A percentile compares a stretch with the other conserved stretches of the same genome.
Evolutionary conservation across 352 stramenopile species (phyloP).

Genomic region (Globisporangium orthogonon): DNA sequence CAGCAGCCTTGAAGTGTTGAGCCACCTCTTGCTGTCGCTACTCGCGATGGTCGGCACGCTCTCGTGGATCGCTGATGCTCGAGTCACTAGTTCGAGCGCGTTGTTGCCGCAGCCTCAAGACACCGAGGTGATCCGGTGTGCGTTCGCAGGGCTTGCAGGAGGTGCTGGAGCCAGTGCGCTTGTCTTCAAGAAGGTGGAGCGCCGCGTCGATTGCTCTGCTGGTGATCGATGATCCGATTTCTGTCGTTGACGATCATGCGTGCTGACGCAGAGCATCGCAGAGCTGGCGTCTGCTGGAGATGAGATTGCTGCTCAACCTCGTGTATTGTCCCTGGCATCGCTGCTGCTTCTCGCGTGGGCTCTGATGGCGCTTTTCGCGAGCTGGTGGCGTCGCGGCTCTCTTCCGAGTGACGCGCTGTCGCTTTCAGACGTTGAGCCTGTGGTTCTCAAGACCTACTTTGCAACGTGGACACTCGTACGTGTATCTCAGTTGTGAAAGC

Average conservation of each 20-base stretch:
- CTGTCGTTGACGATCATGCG: background rate
- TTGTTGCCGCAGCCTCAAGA: background rate
- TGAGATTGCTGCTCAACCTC: background rate
- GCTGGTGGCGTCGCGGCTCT: slow-evolving; percentile 12
- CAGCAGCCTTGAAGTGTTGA: slow-evolving; percentile 6
- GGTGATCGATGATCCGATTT: too few species aligned
- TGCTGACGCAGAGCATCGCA: slow-evolving; percentile 11
- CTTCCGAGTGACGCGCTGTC: slow-evolving; percentile 1
- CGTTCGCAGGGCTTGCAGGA: slow-evolving; percentile 22
- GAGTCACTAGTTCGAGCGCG: background rate
- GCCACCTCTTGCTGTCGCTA: slow-evolving; percentile 11
- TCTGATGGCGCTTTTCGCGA: slow-evolving; percentile 11
- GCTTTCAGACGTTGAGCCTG: background rate
- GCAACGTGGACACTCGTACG: slow-evolving; percentile 14
- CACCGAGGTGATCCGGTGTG: background rate
- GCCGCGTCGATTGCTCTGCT: background rate
- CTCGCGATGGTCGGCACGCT: slow-evolving; percentile 14
- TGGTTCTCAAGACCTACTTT: slow-evolving; percentile 11
- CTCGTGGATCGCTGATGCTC: slow-evolving; percentile 16
- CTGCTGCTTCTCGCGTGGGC: slow-evolving; percentile 17
- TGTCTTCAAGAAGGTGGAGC: slow-evolving; percentile 27
- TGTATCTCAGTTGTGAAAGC: background rate
- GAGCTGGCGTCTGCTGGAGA: slow-evolving; percentile 4
- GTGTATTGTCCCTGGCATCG: slow-evolving; percentile 6
- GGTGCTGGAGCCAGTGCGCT: slow-evolving; percentile 18